Base-by-base conservation (phyloP, 1,284 basidiomycete genomes). In the Heterobasidion parviporum region DNA sequence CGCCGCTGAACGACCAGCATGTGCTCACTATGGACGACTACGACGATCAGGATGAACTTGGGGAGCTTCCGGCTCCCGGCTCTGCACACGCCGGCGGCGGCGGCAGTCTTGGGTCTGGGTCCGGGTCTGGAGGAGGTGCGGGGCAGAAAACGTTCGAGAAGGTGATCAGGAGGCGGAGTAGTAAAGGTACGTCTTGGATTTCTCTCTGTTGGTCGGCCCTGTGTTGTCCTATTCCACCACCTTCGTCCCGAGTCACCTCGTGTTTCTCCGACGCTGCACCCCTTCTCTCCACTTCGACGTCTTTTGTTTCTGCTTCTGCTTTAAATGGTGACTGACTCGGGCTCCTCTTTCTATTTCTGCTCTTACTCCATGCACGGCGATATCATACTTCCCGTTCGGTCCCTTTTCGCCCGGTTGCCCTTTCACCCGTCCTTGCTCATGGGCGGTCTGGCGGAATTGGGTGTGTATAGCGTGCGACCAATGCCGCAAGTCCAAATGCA, bases 401-500 rank as follows among this genome's bases (percentile, higher is more conserved):
- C 12, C 53, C 9, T 34, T 18, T 8, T 10, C 43, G 15, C 50
- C 10, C 33, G n/a, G 8, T n/a, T 16, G 16, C n/a, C 14, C 32
- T n/a, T 36, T 44, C 36, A 26, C 52, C n/a, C 45, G 26, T 44
- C 35, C 14, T 9, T 33, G 44, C 12, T 32, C 26, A 26, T 26
- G 26, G 32, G 20, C 18, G 15, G 32, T 44, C 32, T 51, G 38
- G 4, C 7, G n/a, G n/a, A 41, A 41, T 41, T 41, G 38, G 38
- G 38, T 12, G 3, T 35, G 33, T 14, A 8, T 53, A 85, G 87
- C 85, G 35, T 90, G 88, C 69, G 85, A 89, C 70, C 88, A 90
- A 66, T 92, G 89, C 68, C 80, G 89, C 57, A 91, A 87, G 68
- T 81, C 79, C 53, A 89, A 89, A 68, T 88, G 85, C 74, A 88